phyloP scores from a whole-genome alignment of 495 filamentous ascomycete genomes.

The Xylaria curta region DNA sequence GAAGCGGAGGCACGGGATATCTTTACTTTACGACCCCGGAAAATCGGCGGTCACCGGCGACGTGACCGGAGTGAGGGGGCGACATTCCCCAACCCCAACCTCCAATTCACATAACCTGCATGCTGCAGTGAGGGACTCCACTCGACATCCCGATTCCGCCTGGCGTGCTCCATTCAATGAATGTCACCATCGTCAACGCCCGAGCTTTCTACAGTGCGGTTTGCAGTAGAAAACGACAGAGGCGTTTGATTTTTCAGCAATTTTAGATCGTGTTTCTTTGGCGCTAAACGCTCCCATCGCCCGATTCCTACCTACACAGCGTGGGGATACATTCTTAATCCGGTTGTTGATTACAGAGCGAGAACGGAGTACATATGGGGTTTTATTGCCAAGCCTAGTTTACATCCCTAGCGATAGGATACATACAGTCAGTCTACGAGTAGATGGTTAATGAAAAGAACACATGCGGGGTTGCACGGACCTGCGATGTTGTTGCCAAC shows the following conservation, averaged over 20 bases:
- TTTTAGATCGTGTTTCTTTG: not conserved
- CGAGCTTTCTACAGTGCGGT: not conserved
- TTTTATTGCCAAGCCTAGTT: not conserved
- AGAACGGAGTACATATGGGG: not conserved
- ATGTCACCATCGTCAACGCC: slow-evolving; percentile 11
- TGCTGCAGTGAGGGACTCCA: slow-evolving; percentile 13
- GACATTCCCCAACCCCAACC: not conserved
- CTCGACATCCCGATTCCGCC: not conserved
- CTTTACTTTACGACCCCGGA: not conserved
- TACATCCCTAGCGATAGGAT: not conserved
- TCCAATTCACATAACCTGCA: not conserved
- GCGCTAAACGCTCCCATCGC: not conserved
- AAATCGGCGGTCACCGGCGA: slow-evolving; percentile 18
- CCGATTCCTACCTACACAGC: not conserved
- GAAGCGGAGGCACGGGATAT: slow-evolving; percentile 1
- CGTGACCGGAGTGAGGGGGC: slow-evolving; percentile 18
- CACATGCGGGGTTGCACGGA: slow-evolving; percentile 1
- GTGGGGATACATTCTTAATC: not conserved
- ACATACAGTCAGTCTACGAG: not conserved
- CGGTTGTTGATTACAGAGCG: not conserved
- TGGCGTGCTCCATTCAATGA: slow-evolving; percentile 21
- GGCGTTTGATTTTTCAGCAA: slow-evolving; percentile 12
- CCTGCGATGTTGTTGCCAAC: not conserved
- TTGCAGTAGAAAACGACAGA: not conserved
- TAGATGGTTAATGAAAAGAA: slow-evolving; percentile 14